Evolutionary conservation across 2,329 filamentous ascomycete species (phyloP), one percentile per base, ranked within the genome.

Genomic region (Penicillium sp.): DNA sequence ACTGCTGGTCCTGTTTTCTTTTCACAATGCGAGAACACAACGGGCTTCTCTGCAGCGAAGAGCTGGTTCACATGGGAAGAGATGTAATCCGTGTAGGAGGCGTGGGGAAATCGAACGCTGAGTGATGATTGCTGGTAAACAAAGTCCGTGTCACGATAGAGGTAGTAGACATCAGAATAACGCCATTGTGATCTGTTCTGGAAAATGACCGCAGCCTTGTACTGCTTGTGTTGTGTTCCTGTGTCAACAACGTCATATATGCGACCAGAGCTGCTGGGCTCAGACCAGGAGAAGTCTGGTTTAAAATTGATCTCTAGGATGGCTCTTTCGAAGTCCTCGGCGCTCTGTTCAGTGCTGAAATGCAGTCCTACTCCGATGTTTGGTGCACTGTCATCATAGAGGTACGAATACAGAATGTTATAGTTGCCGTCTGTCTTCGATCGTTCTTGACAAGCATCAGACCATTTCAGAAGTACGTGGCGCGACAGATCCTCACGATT

Each of bases 371-470:
- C 49, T 1, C 66, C 68, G 10, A 72, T 63, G 35, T 73, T 72
- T 16, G 69, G 70, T 3, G 60, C 66, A 16, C 57, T 70, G 14
- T 61, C 60, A 35, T 73, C 69, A 53, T 73, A 72, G 1, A 70
- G 56, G 33, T 72, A 70, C 2, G 64, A 68, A 39, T 65, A 64
- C 11, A 72, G 48, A 4, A 60, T 56, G 35, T 71, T 65, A 46
- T 72, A 71, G 29, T 61, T 72, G 14, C 68, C 69, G 27, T 72
- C 70, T 1, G 68, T 70, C 45, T 66, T 67, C 0, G 64, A 63
- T 39, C 61, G 53, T 43, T 67, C 65, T 46, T 73, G 70, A 19
- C 61, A 63, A 19, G 68, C 69, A 49, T 72, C 68, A 3, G 70
- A 73, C 70, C 70, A 73, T 60, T 67, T 68, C 3, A 70, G 51